Evolutionary conservation across 768 basidiomycete species (phyloP), one percentile per base, ranked within the genome.

Genomic region (Gloeopeniophorella convolvens): DNA sequence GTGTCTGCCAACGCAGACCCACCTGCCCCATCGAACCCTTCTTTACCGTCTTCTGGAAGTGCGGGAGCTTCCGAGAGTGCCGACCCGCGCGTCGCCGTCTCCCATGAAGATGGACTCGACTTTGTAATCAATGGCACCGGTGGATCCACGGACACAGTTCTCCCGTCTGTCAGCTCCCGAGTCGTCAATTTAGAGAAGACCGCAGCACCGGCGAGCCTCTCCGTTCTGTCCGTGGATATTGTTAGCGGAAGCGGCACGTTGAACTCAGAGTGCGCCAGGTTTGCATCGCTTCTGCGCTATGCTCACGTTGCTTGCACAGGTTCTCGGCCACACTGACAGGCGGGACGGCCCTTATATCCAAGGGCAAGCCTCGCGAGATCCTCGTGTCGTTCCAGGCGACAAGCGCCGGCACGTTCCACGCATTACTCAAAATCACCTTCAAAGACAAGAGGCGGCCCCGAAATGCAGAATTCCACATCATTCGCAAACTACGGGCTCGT

Each of bases 51-150:
- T 13, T 3, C 0, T 7, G 1, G 5, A 6, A 3, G 13, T 18
- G 20, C 24, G 23, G n/a, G 12, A 24, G 2, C 41, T 28, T 21
- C n/a, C 4, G 0, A 4, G 5, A 8, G 23, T 13, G 1, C 18
- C 12, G 41, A 32, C n/a, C 42, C 47, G 18, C 35, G 46, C 11
- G 30, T 54, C 31, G 28, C 20, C 2, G 46, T 54, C 13, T 43
- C 52, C 7, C 7, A 32, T 21, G 35, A 48, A 48, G 35, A 16
- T 48, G 52, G 52, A 32, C 35, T 54, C 26, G 30, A 48, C 18
- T 48, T 54, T 20, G 3, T 27, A 16, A 36, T 23, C 13, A 23
- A 27, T 12, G 52, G 52, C 36, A 43, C 23, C 2, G 35, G 33
- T 33, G 11, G 6, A 3, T 11, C 46, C 12, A 24, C 10, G 3